phyloP scores from a whole-genome alignment of 805 yeast genomes.

The Debaryomyces prosopidis region DNA sequence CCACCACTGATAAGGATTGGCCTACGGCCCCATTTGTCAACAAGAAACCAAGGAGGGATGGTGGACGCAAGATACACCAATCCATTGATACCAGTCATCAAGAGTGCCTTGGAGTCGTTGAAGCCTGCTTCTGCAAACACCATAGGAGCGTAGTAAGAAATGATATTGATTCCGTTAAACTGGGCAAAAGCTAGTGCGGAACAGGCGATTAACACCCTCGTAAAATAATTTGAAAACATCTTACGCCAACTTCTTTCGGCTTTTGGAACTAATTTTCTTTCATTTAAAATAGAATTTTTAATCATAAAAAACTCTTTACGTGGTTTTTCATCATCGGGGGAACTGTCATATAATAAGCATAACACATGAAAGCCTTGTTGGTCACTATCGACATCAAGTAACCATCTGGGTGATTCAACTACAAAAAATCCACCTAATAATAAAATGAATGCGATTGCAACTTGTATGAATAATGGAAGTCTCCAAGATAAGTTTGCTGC shows the following conservation, averaged over 20 bases:
- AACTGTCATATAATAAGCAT: constrained; percentile 26
- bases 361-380: constrained; percentile 47
- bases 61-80: constrained; percentile 40
- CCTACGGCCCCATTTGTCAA: constrained; percentile 46
- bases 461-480: constrained; percentile 74
- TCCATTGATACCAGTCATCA: constrained; percentile 46
- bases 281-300: constrained; percentile 44
- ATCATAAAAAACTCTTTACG: constrained; percentile 46
- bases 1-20: constrained; percentile 46
- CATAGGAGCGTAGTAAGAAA: constrained; percentile 59
- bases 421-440: constrained; percentile 74
- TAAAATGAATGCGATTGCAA: constrained; percentile 66
- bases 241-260: constrained; percentile 42
- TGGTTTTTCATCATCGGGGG: constrained; percentile 32
- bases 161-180: constrained; percentile 56
- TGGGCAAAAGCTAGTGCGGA: constrained; percentile 47
- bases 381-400: constrained; percentile 76
- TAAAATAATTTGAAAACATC: constrained; percentile 39
- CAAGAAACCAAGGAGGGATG: constrained; percentile 47
- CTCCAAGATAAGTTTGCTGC: constrained; percentile 65
- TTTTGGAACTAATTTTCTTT: constrained; percentile 38
- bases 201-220: constrained; percentile 39
- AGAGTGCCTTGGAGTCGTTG: constrained; percentile 39
- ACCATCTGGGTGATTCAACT: constrained; percentile 90
- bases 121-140: constrained; percentile 51